phyloP scores from a whole-genome alignment of 768 basidiomycete species.

The Psilocybe subaeruginosa region DNA sequence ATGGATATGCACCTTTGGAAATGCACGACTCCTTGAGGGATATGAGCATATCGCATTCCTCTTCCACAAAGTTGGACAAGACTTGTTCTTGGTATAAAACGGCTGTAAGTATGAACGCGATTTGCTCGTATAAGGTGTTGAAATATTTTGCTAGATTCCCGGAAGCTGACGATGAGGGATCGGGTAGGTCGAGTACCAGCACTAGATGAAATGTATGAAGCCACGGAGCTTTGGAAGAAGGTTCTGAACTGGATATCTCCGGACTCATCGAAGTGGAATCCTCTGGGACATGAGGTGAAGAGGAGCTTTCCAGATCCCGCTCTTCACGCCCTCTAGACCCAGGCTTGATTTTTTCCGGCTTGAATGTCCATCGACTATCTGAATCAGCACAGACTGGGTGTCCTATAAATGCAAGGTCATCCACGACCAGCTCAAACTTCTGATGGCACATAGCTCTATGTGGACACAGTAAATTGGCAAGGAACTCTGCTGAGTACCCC shows the following conservation, averaged over 20 bases:
- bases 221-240: conserved; percentile 46
- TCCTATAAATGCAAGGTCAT: conserved; percentile 91
- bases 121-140: conserved; percentile 87
- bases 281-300: conserved; percentile 36
- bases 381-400: conserved; percentile 85
- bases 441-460: conserved; percentile 84
- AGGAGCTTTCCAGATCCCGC: conserved; percentile 45
- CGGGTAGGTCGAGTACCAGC: conserved; percentile 85
- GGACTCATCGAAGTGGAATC: conserved; percentile 28
- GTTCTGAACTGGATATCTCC: conserved; percentile 36
- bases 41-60: conserved; percentile 73
- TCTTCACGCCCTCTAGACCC: conserved; percentile 60
- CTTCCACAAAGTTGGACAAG: conserved; percentile 81
- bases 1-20: conserved; percentile 52
- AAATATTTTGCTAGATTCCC: conserved; percentile 80
- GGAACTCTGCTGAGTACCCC: conserved; percentile 78
- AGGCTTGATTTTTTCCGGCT: conserved; percentile 57
- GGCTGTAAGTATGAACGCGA: conserved; percentile 89
- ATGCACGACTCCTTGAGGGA: conserved; percentile 72
- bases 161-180: conserved; percentile 83
- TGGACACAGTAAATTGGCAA: conserved; percentile 83
- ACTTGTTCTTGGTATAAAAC: conserved; percentile 93
- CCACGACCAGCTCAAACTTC: conserved; percentile 90
- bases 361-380: conserved; percentile 78
- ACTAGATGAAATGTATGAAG: conserved; percentile 85